Base-by-base conservation (phyloP, 2,329 filamentous ascomycete genomes). In the Acarospora socialis region DNA sequence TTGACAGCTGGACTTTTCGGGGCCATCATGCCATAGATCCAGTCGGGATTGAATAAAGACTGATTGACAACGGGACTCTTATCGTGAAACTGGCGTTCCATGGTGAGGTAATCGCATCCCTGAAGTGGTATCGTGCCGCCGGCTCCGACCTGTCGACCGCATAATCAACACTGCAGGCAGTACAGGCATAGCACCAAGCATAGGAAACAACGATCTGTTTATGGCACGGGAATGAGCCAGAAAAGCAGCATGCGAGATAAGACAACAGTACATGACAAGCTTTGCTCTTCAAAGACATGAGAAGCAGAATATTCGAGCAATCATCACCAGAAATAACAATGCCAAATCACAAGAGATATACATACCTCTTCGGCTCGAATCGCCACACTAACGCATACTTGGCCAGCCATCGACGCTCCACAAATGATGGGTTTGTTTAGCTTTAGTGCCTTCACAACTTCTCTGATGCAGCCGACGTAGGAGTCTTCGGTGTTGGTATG, bases 341-440 rank as follows among this genome's bases (percentile, higher is more conserved):
- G n/a, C n/a, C n/a, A n/a, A n/a, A n/a, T n/a, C n/a, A n/a, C n/a
- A n/a, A n/a, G n/a, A n/a, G n/a, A n/a, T n/a, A n/a, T n/a, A n/a
- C n/a, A n/a, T n/a, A n/a, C n/a, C 42, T 66, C 61, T 23, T 56
- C 57, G 20, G 58, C 51, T 21, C 60, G 49, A 7, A 60, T 57
- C 3, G 63, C 61, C 3, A 64, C 60, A 2, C 60, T 60, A 6
- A 65, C 41, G 35, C 60, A 63, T 5, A 60, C 60, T 33, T 65
- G 61, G 1, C 63, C 61, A 0, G 61, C 61, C 61, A 65, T 65
- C n/a, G 55, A 57, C 3, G 61, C 61, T 32, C 61, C 61, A 33
- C 60, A 65, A 20, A 65, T 55, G 34, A 65, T 64, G 2, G 61
- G 60, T 40, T 58, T 58, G 21, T 58, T 51, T 14, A 66, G 42